Base-by-base conservation (phyloP, 768 basidiomycete genomes). In the Leccinum sublutescens region DNA sequence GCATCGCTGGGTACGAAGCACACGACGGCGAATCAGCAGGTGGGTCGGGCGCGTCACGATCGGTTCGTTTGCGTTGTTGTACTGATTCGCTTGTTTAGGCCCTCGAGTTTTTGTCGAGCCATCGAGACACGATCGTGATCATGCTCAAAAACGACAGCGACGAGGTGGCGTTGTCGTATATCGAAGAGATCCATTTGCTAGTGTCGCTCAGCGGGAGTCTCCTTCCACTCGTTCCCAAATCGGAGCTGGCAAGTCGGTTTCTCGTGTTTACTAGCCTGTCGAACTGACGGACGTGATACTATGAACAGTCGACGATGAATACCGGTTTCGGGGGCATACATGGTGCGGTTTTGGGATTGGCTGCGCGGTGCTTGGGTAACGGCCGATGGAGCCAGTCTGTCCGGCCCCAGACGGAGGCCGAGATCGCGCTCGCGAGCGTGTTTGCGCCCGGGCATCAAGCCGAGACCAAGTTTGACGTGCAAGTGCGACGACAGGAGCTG, bases 281-380 rank as follows among this genome's bases (percentile, higher is more conserved):
- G 34, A 38, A 27, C 57, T 62, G 50, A 62, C n/a, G 0, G 9
- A 36, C n/a, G 14, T 57, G 7, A 51, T 40, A 23, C 23, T 23
- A 40, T 36, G 7, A 40, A 40, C 17, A 40, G 84, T 70, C 79
- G 51, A 81, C 84, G n/a, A 79, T 84, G 23, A 86, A 82, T 61
- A 82, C 91, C 2, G 90, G 91, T 4, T 96, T 93, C 67, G 95
- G 95, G 3, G 85, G 86, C 0, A 82, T 96, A 50, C 95, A 98
- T 67, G 78, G 85, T 2, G 88, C 91, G 1, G 83, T 95, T 38
- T 77, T 95, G 10, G 79, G 82, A 17, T 77, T 97, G 5, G 85
- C 93, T 0, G 86, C 93, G 25, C 82, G 83, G 62, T 86, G 82
- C 66, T 80, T 95, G 19, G 82, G 84, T 5, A 77, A 77, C 52